Percentiles rank a stretch among this genome's conserved stretches.
Evolutionary conservation across 257 asterid genomes (phyloP).

Genomic region (Fraxinus cuspidata): DNA sequence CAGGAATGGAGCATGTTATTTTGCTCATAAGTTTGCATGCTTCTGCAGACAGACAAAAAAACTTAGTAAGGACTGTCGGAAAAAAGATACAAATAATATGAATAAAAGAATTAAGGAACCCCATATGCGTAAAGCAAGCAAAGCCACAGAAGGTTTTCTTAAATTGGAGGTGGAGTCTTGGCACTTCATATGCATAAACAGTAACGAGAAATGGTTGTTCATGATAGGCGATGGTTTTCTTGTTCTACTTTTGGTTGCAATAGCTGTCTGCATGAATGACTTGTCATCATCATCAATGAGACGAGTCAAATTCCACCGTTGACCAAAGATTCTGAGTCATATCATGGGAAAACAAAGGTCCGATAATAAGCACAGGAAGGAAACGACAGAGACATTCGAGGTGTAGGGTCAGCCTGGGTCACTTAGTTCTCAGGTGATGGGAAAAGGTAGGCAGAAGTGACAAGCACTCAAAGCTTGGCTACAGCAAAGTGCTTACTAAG

Average conservation of each 20-base stretch:
- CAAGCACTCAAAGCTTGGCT: too few relatives aligned
- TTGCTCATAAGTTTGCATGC: conserved; percentile 88
- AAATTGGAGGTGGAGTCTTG: not conserved
- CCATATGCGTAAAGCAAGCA: not conserved
- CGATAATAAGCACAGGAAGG: not conserved
- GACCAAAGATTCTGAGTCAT: not conserved
- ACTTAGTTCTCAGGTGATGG: not conserved
- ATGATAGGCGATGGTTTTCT: not conserved
- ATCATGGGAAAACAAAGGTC: not conserved
- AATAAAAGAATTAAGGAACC: not conserved
- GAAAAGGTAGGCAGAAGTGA: too few relatives aligned
- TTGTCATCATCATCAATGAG: not conserved
- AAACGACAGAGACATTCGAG: not conserved
- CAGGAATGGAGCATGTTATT: conserved; percentile 90
- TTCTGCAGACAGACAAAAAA: conserved; percentile 50
- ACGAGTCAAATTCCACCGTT: not conserved
- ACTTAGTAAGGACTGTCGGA: conserved; percentile 5
- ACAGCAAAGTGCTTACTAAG: not conserved
- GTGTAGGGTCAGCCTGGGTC: not conserved
- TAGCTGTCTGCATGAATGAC: not conserved
- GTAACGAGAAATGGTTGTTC: not conserved
- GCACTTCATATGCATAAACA: not conserved
- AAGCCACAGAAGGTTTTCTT: not conserved
- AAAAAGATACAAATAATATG: not conserved
- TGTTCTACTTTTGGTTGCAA: not conserved